phyloP scores from a whole-genome alignment of 148 eudicot species.

The Vaccinium macrocarpon region DNA sequence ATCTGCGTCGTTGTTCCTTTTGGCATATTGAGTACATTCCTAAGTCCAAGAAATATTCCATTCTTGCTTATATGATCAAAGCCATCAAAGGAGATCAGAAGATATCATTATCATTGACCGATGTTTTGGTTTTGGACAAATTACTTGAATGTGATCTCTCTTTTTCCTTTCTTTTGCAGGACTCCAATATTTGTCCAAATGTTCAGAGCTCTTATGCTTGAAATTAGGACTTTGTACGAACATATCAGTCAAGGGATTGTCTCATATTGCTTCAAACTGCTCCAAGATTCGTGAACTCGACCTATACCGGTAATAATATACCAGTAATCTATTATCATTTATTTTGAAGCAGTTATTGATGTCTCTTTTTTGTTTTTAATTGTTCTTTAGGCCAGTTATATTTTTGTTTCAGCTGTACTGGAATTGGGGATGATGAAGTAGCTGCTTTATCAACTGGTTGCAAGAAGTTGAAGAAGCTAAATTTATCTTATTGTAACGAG shows the following conservation, averaged over 20 bases:
- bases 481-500: conserved; percentile 60
- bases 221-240: conserved; percentile 67
- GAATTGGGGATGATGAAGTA: conserved; percentile 65
- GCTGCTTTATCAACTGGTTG: conserved; percentile 61
- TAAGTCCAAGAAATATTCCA: background rate
- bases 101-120: background rate
- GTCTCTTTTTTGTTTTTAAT: background rate
- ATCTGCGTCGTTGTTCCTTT: background rate
- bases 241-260: conserved; percentile 65
- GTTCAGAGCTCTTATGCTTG: conserved; percentile 54
- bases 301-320: conserved; percentile 57
- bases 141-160: background rate
- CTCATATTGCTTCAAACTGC: conserved; percentile 59
- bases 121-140: background rate
- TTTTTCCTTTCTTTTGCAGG: conserved; percentile 37
- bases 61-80: background rate
- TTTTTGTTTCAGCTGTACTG: conserved; percentile 46
- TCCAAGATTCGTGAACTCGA: conserved; percentile 60
- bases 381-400: background rate
- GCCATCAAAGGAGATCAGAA: background rate
- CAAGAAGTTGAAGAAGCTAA: conserved; percentile 61
- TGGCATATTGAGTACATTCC: background rate
- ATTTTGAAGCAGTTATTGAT: background rate
- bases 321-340: background rate
- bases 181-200: conserved; percentile 52